Evolutionary conservation across 2,329 filamentous ascomycete species (phyloP).

Genomic region (Cercospora sp.): DNA sequence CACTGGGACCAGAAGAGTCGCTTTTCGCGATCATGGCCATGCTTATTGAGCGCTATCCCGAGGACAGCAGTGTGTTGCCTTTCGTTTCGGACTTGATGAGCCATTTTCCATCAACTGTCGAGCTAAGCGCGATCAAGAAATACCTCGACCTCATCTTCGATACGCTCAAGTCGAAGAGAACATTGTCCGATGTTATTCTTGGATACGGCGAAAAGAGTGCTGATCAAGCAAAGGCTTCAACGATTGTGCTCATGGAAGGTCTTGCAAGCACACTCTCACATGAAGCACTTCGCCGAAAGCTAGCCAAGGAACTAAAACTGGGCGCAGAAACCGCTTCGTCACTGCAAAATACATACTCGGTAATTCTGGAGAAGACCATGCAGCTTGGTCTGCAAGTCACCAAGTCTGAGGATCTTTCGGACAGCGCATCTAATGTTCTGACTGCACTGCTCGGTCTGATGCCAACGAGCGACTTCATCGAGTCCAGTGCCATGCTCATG

Average conservation of each 20-base stretch:
- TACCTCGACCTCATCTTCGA: constrained; percentile 75
- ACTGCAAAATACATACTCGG: constrained; percentile 34
- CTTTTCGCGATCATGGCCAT: constrained; percentile 85
- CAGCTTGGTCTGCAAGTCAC: constrained; percentile 66
- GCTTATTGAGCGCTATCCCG: constrained; percentile 83
- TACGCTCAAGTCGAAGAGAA: constrained; percentile 72
- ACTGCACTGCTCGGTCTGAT: constrained; percentile 80
- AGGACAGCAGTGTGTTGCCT: constrained; percentile 70
- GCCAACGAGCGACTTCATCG: constrained; percentile 85
- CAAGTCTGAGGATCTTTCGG: constrained; percentile 38
- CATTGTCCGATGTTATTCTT: constrained; percentile 71
- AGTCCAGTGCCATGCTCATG: constrained; percentile 79
- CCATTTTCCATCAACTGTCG: constrained; percentile 70
- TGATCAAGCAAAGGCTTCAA: constrained; percentile 36
- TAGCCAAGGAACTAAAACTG: constrained; percentile 33
- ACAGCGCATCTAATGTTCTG: constrained; percentile 65
- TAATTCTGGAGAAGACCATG: constrained; percentile 46
- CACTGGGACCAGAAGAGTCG: constrained; percentile 82
- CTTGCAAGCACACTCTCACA: constrained; percentile 41
- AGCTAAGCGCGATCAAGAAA: constrained; percentile 71
- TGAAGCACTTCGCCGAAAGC: constrained; percentile 29
- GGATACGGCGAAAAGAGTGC: constrained; percentile 55
- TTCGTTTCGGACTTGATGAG: constrained; percentile 75
- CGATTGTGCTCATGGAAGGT: constrained; percentile 43
- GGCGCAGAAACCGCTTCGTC: constrained; percentile 24